Percentiles rank a stretch among this genome's conserved stretches.
phyloP scores from a whole-genome alignment of 2,329 filamentous ascomycete species.

The Massarina eburnea region DNA sequence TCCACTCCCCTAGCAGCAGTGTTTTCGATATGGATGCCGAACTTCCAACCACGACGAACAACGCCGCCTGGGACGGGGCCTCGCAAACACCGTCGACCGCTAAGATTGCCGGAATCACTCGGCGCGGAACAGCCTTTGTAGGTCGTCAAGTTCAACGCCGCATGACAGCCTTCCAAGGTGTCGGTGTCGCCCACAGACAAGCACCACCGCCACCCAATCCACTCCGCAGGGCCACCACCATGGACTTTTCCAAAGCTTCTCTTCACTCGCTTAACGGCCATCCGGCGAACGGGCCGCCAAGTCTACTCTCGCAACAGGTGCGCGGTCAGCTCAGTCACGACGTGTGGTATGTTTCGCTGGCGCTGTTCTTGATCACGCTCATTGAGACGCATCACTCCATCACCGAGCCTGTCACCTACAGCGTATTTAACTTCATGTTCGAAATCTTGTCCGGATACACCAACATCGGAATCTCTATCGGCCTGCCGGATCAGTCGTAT shows the following conservation, averaged over 20 bases:
- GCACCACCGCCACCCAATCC: constrained; percentile 6
- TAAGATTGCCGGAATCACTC: constrained; percentile 9
- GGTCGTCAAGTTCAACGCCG: constrained; percentile 22
- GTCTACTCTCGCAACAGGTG: constrained; percentile 23
- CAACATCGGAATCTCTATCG: constrained; percentile 23
- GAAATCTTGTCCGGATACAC: constrained; percentile 26
- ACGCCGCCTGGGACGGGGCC: not conserved
- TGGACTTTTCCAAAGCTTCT: constrained; percentile 22
- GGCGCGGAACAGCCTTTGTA: constrained; percentile 22
- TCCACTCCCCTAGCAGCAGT: constrained; percentile 22
- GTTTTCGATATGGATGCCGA: constrained; percentile 20
- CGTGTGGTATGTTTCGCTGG: constrained; percentile 25
- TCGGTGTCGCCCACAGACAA: constrained; percentile 17
- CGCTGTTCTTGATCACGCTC: constrained; percentile 24
- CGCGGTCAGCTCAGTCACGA: constrained; percentile 25
- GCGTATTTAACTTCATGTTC: constrained; percentile 23
- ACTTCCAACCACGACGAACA: constrained; percentile 4
- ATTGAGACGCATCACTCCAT: constrained; percentile 27
- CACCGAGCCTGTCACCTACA: constrained; percentile 20
- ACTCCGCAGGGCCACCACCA: constrained; percentile 12
- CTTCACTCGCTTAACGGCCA: constrained; percentile 19
- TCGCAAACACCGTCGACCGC: constrained; percentile 13
- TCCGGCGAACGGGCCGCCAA: constrained; percentile 15
- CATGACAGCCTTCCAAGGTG: constrained; percentile 25
- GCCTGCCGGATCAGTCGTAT: constrained; percentile 21